Evolutionary conservation across 2,329 filamentous ascomycete genomes (phyloP).

Genomic region (Xylogone sp.): DNA sequence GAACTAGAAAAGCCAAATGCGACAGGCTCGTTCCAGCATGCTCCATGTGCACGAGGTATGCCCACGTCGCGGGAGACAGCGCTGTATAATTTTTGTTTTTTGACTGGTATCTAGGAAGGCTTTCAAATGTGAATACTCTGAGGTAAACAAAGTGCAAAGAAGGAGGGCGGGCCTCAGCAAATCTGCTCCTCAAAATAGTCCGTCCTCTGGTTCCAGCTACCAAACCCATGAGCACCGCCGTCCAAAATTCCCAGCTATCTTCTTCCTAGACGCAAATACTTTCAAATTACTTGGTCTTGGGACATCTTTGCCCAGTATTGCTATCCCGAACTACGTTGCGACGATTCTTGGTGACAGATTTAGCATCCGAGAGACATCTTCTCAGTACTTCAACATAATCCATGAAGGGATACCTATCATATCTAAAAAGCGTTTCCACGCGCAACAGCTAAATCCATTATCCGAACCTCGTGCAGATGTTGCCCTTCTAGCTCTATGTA

Average conservation of each 20-base stretch:
- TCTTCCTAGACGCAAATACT: conserved; percentile 10
- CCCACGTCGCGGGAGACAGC: too few relatives aligned
- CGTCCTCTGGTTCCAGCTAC: too few relatives aligned
- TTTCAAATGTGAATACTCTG: too few relatives aligned
- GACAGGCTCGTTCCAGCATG: too few relatives aligned
- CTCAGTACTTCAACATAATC: conserved; percentile 34
- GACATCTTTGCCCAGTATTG: conserved; percentile 1
- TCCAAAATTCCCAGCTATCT: conserved; percentile 14
- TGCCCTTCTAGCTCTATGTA: conserved; percentile 37
- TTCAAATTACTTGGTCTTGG: conserved; percentile 6
- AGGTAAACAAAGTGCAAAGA: too few relatives aligned
- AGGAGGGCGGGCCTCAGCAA: too few relatives aligned
- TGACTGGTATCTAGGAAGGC: too few relatives aligned
- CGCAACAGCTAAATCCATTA: conserved; percentile 26
- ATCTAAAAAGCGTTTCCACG: conserved; percentile 40
- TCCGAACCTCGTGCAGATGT: conserved; percentile 37
- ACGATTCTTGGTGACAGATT: conserved; percentile 3
- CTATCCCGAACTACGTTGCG: conserved; percentile 2
- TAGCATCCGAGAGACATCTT: not conserved
- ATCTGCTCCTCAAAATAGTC: too few relatives aligned
- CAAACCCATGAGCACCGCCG: too few relatives aligned
- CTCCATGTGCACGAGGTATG: too few relatives aligned
- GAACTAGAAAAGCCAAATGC: too few relatives aligned
- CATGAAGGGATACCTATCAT: conserved; percentile 41
- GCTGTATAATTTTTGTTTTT: too few relatives aligned